Percentiles rank a stretch among this genome's conserved stretches.
phyloP scores from a whole-genome alignment of 208 protist species.

The Leishmania turanica region DNA sequence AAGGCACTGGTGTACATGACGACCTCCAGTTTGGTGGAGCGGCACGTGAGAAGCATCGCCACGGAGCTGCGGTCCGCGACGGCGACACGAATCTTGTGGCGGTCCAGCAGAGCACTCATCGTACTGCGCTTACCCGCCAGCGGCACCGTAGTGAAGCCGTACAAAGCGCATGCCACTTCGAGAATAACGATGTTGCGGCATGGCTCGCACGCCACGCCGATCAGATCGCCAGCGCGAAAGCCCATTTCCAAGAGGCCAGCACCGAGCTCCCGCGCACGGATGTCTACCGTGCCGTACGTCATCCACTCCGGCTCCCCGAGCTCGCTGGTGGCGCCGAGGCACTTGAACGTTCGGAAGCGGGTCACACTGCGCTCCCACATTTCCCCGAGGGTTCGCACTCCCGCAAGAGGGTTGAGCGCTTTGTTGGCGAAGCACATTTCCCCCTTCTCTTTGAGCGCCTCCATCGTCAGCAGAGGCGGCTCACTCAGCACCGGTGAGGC shows the following conservation, averaged over 20 bases:
- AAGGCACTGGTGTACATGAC: conserved; percentile 73
- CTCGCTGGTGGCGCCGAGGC: conserved; percentile 63
- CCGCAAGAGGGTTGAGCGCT: conserved; percentile 40
- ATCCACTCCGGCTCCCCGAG: conserved; percentile 61
- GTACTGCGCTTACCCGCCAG: conserved; percentile 63
- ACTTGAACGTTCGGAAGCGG: conserved; percentile 56
- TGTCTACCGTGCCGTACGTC: conserved; percentile 72
- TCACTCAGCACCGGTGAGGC: conserved; percentile 40
- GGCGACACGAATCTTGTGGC: conserved; percentile 70
- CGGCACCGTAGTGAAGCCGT: conserved; percentile 72
- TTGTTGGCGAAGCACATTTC: conserved; percentile 29
- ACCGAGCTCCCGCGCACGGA: conserved; percentile 67
- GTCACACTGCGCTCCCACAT: conserved; percentile 73
- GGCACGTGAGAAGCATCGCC: conserved; percentile 69
- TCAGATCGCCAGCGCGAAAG: conserved; percentile 62
- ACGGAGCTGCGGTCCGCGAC: conserved; percentile 66
- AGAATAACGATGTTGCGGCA: conserved; percentile 55
- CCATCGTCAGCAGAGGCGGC: conserved; percentile 46
- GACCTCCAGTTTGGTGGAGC: conserved; percentile 74
- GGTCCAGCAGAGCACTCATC: conserved; percentile 73
- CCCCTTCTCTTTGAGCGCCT: conserved; percentile 46
- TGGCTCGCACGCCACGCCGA: conserved; percentile 81
- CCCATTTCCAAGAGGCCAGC: conserved; percentile 64
- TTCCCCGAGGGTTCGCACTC: conserved; percentile 47
- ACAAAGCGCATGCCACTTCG: conserved; percentile 72